phyloP scores from a whole-genome alignment of 176 grass and related monocot genomes.

The Carex littledalei region DNA sequence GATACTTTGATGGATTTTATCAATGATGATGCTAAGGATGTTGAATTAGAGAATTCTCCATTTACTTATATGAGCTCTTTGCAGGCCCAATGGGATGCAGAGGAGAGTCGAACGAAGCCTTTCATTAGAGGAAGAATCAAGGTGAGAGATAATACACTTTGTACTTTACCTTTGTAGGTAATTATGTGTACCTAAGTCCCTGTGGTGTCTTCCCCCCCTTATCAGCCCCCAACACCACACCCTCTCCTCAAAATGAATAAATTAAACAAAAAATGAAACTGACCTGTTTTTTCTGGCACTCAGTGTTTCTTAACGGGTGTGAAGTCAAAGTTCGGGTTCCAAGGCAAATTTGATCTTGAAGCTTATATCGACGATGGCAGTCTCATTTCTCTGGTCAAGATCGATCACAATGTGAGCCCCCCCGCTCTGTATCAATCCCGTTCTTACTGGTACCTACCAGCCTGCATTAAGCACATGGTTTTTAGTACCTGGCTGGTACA shows the following conservation, averaged over 20 bases:
- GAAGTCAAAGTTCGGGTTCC: slow-evolving; percentile 36
- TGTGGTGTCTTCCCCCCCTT: neutral
- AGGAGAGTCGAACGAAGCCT: slow-evolving; percentile 34
- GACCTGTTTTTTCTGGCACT: neutral
- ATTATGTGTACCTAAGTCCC: neutral
- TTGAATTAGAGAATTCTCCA: slow-evolving; percentile 25
- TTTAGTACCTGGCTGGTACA: slow-evolving; percentile 3
- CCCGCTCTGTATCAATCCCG: neutral
- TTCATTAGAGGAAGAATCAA: slow-evolving; percentile 78
- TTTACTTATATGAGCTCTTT: slow-evolving; percentile 80
- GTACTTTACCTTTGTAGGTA: slow-evolving; percentile 8
- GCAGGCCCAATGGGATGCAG: slow-evolving; percentile 42
- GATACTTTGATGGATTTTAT: slow-evolving; percentile 1
- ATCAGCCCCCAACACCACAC: neutral
- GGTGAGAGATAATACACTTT: slow-evolving; percentile 21
- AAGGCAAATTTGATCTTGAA: slow-evolving; percentile 52
- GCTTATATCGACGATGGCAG: slow-evolving; percentile 87
- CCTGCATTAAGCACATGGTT: neutral
- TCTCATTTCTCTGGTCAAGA: slow-evolving; percentile 61
- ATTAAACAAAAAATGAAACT: slow-evolving; percentile 1
- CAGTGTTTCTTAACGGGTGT: slow-evolving; percentile 77
- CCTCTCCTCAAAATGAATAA: neutral
- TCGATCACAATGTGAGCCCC: slow-evolving; percentile 59
- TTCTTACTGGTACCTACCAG: neutral
- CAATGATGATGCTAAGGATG: neutral